Base-by-base conservation (phyloP, 768 basidiomycete genomes). In the Coprinopsis strossmayeri region DNA sequence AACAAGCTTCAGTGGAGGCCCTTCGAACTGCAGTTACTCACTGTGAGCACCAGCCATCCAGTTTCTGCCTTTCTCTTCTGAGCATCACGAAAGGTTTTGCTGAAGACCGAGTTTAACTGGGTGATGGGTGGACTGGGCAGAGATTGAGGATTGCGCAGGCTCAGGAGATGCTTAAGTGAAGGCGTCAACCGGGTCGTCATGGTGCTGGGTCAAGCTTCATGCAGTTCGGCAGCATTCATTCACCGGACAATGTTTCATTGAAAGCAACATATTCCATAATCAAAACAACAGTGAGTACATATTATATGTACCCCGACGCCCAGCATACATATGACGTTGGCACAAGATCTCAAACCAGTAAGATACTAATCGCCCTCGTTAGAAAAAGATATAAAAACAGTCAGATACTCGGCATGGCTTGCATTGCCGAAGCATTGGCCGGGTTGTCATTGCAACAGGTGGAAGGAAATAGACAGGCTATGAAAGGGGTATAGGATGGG, bases 31-130 rank as follows among this genome's bases (percentile, higher is more conserved):
- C 37, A 28, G 43, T 46, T 35, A 63, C 77, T 59, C 64, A 85
- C 89, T 55, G 87, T 74, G 20, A 91, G 72, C 44, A 88, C 87
- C 17, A 91, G 74, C 89, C 89, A 91, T 39, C 82, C 87, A 10
- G 78, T 82, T 66, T 82, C 82, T 26, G 79, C 87, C 15, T 77
- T 81, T 53, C 74, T 77, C 38, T 67, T 64, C 59, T 69, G 71
- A 24, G 89, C 89, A 60, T 87, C 82, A 39, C 67, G 69, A 53
- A 78, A 76, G n/a, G 89, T 84, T 42, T 69, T 71, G 5, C 67
- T 60, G 56, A 92, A 77, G 21, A 88, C 66, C 27, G 58, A 65
- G 55, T 76, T 74, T 20, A 91, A 67, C 54, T 64, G 72, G 15
- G 72, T 48, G 10, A 73, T 46, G 11, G 80, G 69, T 28, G 88